Evolutionary conservation across 1,284 basidiomycete genomes (phyloP).

Genomic region (Tilletiaria anomala): DNA sequence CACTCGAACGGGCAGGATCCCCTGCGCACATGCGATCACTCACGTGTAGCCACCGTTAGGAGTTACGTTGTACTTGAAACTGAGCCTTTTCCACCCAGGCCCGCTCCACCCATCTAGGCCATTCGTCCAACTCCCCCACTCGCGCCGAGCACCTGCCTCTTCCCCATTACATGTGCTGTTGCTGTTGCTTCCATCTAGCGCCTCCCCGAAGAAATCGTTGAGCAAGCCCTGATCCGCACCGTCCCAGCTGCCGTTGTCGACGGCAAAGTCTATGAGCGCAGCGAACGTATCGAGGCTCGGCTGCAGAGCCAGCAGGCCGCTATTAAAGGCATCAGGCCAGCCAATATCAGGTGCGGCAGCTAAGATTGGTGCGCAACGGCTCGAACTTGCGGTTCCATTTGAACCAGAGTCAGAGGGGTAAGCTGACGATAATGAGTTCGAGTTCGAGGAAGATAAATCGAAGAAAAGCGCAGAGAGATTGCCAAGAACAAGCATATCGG

Average conservation of each 20-base stretch:
- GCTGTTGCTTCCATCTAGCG: too few relatives aligned
- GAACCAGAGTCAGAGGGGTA: too few relatives aligned
- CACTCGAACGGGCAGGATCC: too few relatives aligned
- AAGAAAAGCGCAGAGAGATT: conserved; percentile 45
- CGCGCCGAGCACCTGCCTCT: background rate
- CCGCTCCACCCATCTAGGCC: conserved; percentile 42
- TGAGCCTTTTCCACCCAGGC: conserved; percentile 68
- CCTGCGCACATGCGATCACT: too few relatives aligned
- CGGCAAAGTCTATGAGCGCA: conserved; percentile 55
- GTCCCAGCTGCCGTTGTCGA: conserved; percentile 75
- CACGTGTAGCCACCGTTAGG: conserved; percentile 95
- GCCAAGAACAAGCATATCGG: conserved; percentile 78
- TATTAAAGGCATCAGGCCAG: conserved; percentile 99
- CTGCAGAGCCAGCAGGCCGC: conserved; percentile 74
- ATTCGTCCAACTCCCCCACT: background rate
- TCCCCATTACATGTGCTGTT: too few relatives aligned
- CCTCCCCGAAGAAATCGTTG: conserved; percentile 62
- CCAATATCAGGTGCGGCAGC: conserved; percentile 76
- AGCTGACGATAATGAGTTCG: too few relatives aligned
- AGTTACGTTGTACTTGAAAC: conserved; percentile 75
- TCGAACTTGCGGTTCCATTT: too few relatives aligned
- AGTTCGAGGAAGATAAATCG: too few relatives aligned
- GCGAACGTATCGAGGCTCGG: conserved; percentile 71
- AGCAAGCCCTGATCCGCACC: conserved; percentile 91
- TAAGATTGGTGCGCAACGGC: too few relatives aligned